phyloP scores from a whole-genome alignment of 129 eudicot species.

The Artemisia argyi region DNA sequence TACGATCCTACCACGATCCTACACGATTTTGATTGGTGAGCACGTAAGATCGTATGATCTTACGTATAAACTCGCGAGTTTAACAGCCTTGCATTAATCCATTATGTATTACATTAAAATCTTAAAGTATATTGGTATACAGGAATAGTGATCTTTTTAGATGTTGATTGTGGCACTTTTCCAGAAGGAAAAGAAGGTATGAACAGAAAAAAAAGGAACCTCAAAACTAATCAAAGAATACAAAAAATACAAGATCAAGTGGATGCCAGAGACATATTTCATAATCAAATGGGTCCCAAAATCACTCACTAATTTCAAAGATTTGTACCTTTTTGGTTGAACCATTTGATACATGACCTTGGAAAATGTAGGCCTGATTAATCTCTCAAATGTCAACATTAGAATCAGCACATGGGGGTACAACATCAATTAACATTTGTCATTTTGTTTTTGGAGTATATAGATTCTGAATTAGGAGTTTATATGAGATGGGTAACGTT shows the following conservation, averaged over 20 bases:
- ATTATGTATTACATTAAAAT: not conserved
- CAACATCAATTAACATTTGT: conserved; percentile 12
- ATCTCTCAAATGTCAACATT: conserved; percentile 27
- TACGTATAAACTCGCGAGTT: too few species aligned
- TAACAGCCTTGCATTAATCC: too few species aligned
- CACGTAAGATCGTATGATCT: too few species aligned
- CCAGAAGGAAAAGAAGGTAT: conserved; percentile 35
- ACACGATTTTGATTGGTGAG: too few species aligned
- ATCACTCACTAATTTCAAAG: conserved; percentile 31
- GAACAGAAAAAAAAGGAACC: conserved; percentile 26
- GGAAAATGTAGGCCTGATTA: conserved; percentile 27
- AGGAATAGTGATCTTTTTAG: conserved; percentile 22
- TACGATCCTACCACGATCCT: too few species aligned
- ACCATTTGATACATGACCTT: conserved; percentile 22
- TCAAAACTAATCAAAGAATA: conserved; percentile 29
- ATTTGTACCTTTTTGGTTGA: conserved; percentile 25
- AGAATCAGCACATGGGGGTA: conserved; percentile 13
- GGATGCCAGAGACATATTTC: conserved; percentile 35
- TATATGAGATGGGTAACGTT: not conserved
- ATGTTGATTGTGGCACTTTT: conserved; percentile 29
- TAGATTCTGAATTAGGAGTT: not conserved
- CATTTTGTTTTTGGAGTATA: conserved; percentile 14
- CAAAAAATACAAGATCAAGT: conserved; percentile 29
- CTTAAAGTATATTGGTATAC: not conserved
- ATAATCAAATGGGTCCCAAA: conserved; percentile 33